Evolutionary conservation across 2,329 filamentous ascomycete genomes (phyloP), one percentile per base, ranked within the genome.

Genomic region (Penicillium sp.): DNA sequence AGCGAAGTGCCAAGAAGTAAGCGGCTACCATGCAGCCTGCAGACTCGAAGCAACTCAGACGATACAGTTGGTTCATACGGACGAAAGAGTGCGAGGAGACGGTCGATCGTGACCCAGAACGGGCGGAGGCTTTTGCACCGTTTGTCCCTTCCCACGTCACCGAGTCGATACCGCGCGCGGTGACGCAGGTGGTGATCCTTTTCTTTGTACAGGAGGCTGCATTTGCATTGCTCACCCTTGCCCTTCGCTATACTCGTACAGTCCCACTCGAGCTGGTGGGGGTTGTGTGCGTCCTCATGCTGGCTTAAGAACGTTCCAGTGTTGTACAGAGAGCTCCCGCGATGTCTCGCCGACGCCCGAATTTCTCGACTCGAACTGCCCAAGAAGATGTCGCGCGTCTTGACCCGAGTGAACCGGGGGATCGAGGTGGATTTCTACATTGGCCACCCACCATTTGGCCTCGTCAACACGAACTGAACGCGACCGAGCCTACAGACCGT

Each of bases 321-420:
- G n/a, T n/a, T n/a, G n/a, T n/a, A n/a, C n/a, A n/a, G n/a, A n/a
- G 35, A 30, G 18, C 17, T 38, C 29, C 51, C 46, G 51, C 52
- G 32, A 49, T 62, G 49, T 56, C 62, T 55, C 58, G 63, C 45
- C 58, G 57, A 51, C 57, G 62, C 39, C 64, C 64, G n/a, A 63
- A 58, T 39, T 67, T 69, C 47, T 64, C 64, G 14, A 59, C 64
- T 33, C 62, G 64, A 41, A 62, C 63, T 7, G 56, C 65, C 25
- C 47, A 60, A 48, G 65, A 65, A 53, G 65, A 68, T 58, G 60
- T 51, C 20, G 54, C 58, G 13, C 58, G 63, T 36, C 46, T 68
- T 19, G 64, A 54, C 30, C 62, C 63, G 20, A 59, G 49, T 34
- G 63, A 64, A 17, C 54, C 53, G 9, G 35, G 49, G 14, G 54